phyloP scores from a whole-genome alignment of 83 land plant species.

The Picea engelmannii region DNA sequence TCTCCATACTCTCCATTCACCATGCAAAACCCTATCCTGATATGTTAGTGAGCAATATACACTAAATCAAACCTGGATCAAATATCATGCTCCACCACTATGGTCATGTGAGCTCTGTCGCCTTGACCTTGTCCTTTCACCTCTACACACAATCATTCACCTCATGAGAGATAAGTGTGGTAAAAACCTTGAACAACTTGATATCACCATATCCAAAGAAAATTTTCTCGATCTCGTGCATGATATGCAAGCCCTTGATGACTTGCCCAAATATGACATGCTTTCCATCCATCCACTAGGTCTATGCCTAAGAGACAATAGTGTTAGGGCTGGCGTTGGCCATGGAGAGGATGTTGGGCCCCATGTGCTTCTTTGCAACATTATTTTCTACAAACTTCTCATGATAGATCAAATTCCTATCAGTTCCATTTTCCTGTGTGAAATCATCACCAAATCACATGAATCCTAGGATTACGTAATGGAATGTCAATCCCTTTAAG shows the following conservation, averaged over 20 bases:
- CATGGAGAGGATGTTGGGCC: constrained; percentile 17
- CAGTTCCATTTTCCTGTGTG: constrained; percentile 26
- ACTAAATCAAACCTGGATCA: too few species aligned
- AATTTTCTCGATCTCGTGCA: constrained; percentile 15
- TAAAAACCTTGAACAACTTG: too few species aligned
- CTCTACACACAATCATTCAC: too few species aligned
- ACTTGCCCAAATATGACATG: constrained; percentile 21
- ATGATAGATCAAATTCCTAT: constrained; percentile 34
- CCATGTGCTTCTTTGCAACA: constrained; percentile 16
- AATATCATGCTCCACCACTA: too few species aligned
- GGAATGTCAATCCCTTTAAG: constrained; percentile 57
- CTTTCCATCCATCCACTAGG: constrained; percentile 18
- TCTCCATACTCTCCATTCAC: too few species aligned
- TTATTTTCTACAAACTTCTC: constrained; percentile 15
- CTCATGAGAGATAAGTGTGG: too few species aligned
- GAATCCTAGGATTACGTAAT: constrained; percentile 52
- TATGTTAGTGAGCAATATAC: too few species aligned
- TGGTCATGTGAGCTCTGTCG: too few species aligned
- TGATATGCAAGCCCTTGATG: neutral
- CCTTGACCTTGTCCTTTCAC: too few species aligned
- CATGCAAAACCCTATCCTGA: too few species aligned
- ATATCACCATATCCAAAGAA: constrained; percentile 1
- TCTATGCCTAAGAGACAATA: constrained; percentile 17
- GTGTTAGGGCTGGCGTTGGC: constrained; percentile 16
- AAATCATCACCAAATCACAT: constrained; percentile 36